phyloP scores from a whole-genome alignment of 371 early-diverging fungal genomes.

The Coemansia linderi region DNA sequence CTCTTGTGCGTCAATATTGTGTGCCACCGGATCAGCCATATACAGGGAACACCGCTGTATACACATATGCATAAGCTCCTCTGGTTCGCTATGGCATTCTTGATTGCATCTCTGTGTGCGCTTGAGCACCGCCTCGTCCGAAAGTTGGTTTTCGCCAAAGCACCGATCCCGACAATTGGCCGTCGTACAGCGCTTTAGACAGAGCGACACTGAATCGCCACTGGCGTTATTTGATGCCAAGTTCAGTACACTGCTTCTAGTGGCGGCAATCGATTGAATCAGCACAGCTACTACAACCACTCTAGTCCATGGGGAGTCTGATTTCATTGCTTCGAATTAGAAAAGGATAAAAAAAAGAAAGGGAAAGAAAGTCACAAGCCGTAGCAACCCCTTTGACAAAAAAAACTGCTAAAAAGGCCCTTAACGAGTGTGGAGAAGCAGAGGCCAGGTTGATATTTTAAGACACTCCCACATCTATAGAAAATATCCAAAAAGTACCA shows the following conservation, averaged over 20 bases:
- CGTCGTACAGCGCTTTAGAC: constrained; percentile 3
- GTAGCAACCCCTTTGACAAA: not conserved
- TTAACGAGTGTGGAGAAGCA: not conserved
- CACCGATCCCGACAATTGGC: constrained; percentile 15
- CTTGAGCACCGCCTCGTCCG: constrained; percentile 28
- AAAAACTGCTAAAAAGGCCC: not conserved
- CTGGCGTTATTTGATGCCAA: not conserved
- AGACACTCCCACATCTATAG: not conserved
- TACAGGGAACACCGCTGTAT: constrained; percentile 44
- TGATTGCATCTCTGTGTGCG: constrained; percentile 41
- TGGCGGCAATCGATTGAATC: not conserved
- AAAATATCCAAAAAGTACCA: not conserved
- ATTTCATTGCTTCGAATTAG: not conserved
- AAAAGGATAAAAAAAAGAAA: not conserved
- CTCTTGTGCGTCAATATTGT: constrained; percentile 11
- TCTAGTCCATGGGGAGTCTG: not conserved
- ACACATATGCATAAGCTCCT: constrained; percentile 43
- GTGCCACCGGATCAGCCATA: constrained; percentile 31
- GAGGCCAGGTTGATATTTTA: not conserved
- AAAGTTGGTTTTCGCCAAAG: not conserved
- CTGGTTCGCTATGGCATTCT: constrained; percentile 42
- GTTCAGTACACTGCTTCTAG: not conserved
- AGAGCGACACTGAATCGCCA: not conserved
- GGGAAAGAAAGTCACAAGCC: not conserved
- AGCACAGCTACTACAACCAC: not conserved